Evolutionary conservation across 176 grass and related monocot genomes (phyloP), one percentile per base, ranked within the genome.

Genomic region (Microstegium vimineum): DNA sequence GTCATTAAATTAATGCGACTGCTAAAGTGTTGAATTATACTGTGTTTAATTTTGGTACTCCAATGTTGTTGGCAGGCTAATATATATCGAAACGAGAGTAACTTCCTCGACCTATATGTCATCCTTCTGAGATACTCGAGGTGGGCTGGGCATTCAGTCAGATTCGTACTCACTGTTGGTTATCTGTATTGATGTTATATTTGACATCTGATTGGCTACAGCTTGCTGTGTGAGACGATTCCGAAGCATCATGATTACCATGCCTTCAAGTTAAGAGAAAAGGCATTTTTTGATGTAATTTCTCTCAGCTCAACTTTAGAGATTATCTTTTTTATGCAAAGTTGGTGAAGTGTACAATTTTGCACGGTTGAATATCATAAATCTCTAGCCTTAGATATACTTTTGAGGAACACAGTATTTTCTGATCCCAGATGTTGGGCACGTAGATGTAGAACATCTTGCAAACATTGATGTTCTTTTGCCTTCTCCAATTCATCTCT

Each of bases 161-260:
- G 83, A 30, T 52, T 71, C 66, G 56, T 70, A 73, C 78, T 78
- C 10, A 33, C 42, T 85, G 47, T 17, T 60, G 85, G 52, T 15
- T 40, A 36, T 20, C 4, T 40, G 64, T 37, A 82, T 84, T 33
- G 10, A 33, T 46, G 36, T 47, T 47, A 76, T 28, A 69, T 10
- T 56, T 84, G 26, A 77, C 62, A 17, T 51, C 33, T 83, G 75
- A 78, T 75, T 63, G 46, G 8, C 5, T 87, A 84, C 86, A 99
- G 96, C 87, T 86, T 99, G 85, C 54, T 99, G 59, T 99, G 90
- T 40, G 96, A 99, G 85, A 99, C 96, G 6, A 99, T 99, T 82
- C 96, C 96, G 13, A 87, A 78, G 27, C 96, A 99, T 74, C 93
- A 81, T 70, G 91, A 95, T 66, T 99, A 94, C 84, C 67, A 81